phyloP scores from a whole-genome alignment of 2,329 filamentous ascomycete genomes.

The Coleophoma eucalyptorum region DNA sequence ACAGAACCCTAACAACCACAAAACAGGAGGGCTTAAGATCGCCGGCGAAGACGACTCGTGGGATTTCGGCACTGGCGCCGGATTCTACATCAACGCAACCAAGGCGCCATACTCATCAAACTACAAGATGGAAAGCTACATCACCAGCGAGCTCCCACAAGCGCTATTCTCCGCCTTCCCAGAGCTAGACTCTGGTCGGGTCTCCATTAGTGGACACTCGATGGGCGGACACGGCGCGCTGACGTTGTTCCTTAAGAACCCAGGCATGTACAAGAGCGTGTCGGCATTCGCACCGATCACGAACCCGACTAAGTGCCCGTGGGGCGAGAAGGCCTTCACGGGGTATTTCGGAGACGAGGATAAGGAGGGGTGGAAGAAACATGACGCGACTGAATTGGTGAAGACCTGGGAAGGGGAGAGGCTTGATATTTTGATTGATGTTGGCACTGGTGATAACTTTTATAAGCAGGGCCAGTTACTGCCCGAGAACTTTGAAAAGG shows the following conservation, averaged over 20 bases:
- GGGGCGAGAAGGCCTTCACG: constrained; percentile 92
- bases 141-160: constrained; percentile 81
- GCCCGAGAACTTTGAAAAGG: constrained; percentile 86
- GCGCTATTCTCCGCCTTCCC: constrained; percentile 70
- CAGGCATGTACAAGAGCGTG: constrained; percentile 82
- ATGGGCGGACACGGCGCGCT: constrained; percentile 98
- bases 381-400: constrained; percentile 89
- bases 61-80: constrained; percentile 89
- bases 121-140: constrained; percentile 95
- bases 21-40: constrained; percentile 67
- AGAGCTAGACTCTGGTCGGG: constrained; percentile 63
- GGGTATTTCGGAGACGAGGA: constrained; percentile 82
- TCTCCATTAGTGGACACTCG: constrained; percentile 88
- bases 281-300: constrained; percentile 87
- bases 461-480: constrained; percentile 92
- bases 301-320: constrained; percentile 82
- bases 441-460: constrained; percentile 93
- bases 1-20: not conserved
- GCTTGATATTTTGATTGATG: constrained; percentile 81
- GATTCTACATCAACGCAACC: constrained; percentile 91
- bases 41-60: constrained; percentile 82
- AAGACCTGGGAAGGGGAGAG: constrained; percentile 64
- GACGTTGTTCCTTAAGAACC: constrained; percentile 88
- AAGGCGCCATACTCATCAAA: constrained; percentile 67
- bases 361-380: constrained; percentile 74